Percentiles rank a stretch among this genome's conserved stretches.
Conservation (phyloP, 2,329 filamentous ascomycete species). For the Drechslerella stenobrocha region DNA sequence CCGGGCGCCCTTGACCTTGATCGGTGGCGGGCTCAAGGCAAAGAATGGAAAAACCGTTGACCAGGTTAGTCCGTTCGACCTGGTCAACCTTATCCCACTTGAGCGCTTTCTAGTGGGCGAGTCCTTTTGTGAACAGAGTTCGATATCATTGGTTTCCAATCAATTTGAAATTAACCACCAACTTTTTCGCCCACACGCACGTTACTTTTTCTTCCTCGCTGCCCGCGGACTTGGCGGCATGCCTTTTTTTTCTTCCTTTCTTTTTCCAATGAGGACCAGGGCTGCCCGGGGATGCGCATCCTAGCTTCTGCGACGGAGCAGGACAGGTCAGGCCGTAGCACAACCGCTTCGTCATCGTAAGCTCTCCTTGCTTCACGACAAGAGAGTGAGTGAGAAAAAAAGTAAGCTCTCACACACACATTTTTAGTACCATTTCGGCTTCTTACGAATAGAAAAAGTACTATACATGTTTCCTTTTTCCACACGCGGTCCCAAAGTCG, state of each 20-base stretch:
- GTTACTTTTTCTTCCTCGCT: slow-evolving; percentile 31
- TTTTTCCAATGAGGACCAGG: slow-evolving; percentile 18
- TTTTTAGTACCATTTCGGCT: slow-evolving; percentile 41
- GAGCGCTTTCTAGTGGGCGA: slow-evolving; percentile 35
- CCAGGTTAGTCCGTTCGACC: slow-evolving; percentile 26
- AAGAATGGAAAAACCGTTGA: slow-evolving; percentile 45
- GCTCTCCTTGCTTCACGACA: slow-evolving; percentile 46
- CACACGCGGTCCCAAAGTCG: slow-evolving; percentile 21
- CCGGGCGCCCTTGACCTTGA: slow-evolving; percentile 47
- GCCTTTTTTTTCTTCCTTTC: slow-evolving; percentile 45
- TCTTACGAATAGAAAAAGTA: slow-evolving; percentile 45
- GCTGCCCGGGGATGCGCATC: slow-evolving; percentile 36
- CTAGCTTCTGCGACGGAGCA: slow-evolving; percentile 38
- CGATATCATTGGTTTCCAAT: slow-evolving; percentile 48
- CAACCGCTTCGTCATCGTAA: slow-evolving; percentile 48
- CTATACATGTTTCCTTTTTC: slow-evolving; percentile 47
- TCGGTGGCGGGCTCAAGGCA: slow-evolving; percentile 25
- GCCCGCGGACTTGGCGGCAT: slow-evolving; percentile 16
- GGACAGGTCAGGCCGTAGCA: slow-evolving; percentile 42
- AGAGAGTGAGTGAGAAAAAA: slow-evolving; percentile 17
- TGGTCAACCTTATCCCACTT: slow-evolving; percentile 42
- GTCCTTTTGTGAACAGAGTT: slow-evolving; percentile 41
- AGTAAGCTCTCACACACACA: slow-evolving; percentile 45
- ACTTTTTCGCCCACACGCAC: slow-evolving; percentile 28
- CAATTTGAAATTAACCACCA: slow-evolving; percentile 47